phyloP scores from a whole-genome alignment of 2,329 filamentous ascomycete species.

The Exserohilum turcica region DNA sequence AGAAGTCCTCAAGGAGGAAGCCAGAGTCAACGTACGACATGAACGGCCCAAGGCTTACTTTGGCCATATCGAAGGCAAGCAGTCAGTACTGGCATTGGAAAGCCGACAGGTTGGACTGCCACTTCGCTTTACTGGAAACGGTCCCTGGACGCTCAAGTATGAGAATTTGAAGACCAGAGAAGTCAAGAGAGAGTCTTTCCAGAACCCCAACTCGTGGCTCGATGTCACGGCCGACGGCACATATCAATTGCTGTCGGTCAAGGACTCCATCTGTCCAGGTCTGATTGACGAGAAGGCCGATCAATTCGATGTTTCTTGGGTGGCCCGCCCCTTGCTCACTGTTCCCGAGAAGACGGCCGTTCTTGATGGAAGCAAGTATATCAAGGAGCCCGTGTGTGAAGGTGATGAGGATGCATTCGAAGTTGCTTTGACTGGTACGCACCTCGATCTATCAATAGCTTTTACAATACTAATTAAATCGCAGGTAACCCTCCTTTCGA shows the following conservation, averaged over 20 bases:
- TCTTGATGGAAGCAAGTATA: slow-evolving; percentile 59
- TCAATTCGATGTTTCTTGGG: slow-evolving; percentile 82
- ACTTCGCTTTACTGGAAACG: slow-evolving; percentile 81
- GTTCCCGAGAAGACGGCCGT: slow-evolving; percentile 68
- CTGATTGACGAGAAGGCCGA: slow-evolving; percentile 74
- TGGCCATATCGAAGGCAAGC: slow-evolving; percentile 80
- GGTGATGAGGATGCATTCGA: slow-evolving; percentile 91
- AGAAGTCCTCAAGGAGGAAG: slow-evolving; percentile 80
- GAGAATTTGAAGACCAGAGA: slow-evolving; percentile 64
- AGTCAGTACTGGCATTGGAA: slow-evolving; percentile 76
- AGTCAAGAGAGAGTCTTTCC: slow-evolving; percentile 56
- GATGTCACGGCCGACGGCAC: slow-evolving; percentile 69
- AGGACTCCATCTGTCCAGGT: slow-evolving; percentile 81
- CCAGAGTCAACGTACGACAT: slow-evolving; percentile 82
- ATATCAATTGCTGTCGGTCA: slow-evolving; percentile 79
- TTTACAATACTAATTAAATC: slow-evolving; percentile 26
- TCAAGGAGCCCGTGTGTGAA: slow-evolving; percentile 87
- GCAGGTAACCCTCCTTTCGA: slow-evolving; percentile 78
- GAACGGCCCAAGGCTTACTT: slow-evolving; percentile 88
- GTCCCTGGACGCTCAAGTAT: slow-evolving; percentile 82
- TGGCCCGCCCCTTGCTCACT: slow-evolving; percentile 74
- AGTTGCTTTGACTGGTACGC: slow-evolving; percentile 74
- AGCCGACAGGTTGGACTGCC: slow-evolving; percentile 75
- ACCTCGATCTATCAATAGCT: neutral
- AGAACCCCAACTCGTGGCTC: slow-evolving; percentile 69